Percentiles rank a stretch among this genome's conserved stretches.
phyloP scores from a whole-genome alignment of 2,329 filamentous ascomycete genomes.

The Orbilia quercus region DNA sequence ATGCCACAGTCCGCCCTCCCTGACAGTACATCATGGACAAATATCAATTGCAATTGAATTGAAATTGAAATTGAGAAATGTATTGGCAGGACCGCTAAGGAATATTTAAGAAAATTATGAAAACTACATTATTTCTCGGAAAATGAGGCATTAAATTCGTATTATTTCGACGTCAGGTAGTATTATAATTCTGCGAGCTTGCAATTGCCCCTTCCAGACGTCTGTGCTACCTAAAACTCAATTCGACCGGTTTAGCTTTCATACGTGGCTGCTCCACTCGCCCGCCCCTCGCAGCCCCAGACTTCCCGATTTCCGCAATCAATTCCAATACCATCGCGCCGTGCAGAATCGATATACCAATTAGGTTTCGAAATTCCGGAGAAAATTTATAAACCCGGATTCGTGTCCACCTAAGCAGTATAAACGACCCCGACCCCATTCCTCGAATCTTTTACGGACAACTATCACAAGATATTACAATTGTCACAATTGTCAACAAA shows the following conservation, averaged over 20 bases:
- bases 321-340: conserved; percentile 16
- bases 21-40: too few relatives aligned
- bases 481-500: too few relatives aligned
- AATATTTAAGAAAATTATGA: conserved; percentile 4
- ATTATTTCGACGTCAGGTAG: too few relatives aligned
- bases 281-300: conserved; percentile 35
- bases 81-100: too few relatives aligned
- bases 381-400: conserved; percentile 18
- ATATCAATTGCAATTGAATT: too few relatives aligned
- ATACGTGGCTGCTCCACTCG: conserved; percentile 56
- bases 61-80: too few relatives aligned
- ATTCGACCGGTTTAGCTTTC: conserved; percentile 29
- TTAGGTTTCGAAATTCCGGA: conserved; percentile 22
- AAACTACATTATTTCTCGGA: background rate
- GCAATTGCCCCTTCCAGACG: conserved; percentile 44
- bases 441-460: conserved; percentile 13
- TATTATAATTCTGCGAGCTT: conserved; percentile 29
- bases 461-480: background rate
- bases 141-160: conserved; percentile 40
- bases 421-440: conserved; percentile 16
- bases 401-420: background rate
- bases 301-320: background rate
- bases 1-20: background rate
- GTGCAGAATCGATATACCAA: conserved; percentile 25
- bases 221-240: conserved; percentile 46